Base-by-base conservation (phyloP, 1,139 yeast species). In the Yamadazyma sp. region DNA sequence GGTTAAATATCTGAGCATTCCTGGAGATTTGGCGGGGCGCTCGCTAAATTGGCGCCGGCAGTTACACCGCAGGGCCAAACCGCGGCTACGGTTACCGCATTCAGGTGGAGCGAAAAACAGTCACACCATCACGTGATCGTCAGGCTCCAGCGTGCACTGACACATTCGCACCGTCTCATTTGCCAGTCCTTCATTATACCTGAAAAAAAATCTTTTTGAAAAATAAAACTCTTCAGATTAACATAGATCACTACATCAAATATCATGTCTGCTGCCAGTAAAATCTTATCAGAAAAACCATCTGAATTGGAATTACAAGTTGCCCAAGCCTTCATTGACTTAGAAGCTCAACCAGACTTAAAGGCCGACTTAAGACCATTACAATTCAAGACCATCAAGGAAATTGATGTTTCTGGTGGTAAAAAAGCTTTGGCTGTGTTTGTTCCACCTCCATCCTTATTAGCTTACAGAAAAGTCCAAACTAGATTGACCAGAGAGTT, bases 221-320 rank as follows among this genome's bases (percentile, higher is more conserved):
- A 24, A 28, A 21, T 34, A 4, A 15, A 25, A 25, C n/a, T 15
- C 28, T 25, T 16, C 29, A 26, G 12, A 22, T 22, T 22, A 10
- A 31, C 24, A 29, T 15, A 29, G 31, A 14, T 29, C 18, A 29
- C 18, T 13, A 28, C 11, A 10, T 18, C 23, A 22, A 16, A 21
- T 17, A 27, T 8, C 61, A 89, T 89, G 97, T 88, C 96, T 75
- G 94, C 95, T 69, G 87, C 88, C 74, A 80, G 87, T 74, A 92
- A 94, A 84, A 83, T 92, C 76, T 83, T 89, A 74, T 78, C 86
- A 62, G 82, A 82, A 69, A 82, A 82, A 68, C 97, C 97, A 78
- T 72, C 92, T 70, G 97, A 92, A 79, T 88, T 92, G 77, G 99
- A 92, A 81, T 88, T 92, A 76, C 95, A 92, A 81, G 96, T 92